Evolutionary conservation across 208 protist genomes (phyloP).

Genomic region (Angomonas ambiguus): DNA sequence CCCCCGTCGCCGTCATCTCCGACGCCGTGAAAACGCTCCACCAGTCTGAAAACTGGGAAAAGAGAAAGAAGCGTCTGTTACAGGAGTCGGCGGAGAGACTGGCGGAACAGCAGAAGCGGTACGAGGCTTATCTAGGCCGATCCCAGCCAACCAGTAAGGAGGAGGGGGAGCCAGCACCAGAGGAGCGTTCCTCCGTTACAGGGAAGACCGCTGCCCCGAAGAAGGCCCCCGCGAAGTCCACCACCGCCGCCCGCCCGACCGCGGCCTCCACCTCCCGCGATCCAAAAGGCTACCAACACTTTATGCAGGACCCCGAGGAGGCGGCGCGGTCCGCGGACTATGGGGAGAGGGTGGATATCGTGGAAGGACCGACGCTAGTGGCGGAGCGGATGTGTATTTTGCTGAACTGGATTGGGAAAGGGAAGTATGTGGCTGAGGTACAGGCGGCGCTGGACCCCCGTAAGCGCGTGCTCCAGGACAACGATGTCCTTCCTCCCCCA

Average conservation of each 20-base stretch:
- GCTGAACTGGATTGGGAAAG: constrained; percentile 50
- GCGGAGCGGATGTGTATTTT: constrained; percentile 57
- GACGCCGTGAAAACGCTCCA: constrained; percentile 17
- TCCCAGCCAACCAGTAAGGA: constrained; percentile 1
- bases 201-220: background rate
- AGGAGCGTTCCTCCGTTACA: background rate
- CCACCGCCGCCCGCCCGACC: background rate
- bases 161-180: background rate
- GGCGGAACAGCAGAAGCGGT: constrained; percentile 19
- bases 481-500: constrained; percentile 53
- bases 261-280: background rate
- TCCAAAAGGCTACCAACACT: background rate
- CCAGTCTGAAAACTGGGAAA: constrained; percentile 12
- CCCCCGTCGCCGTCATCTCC: constrained; percentile 17
- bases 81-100: constrained; percentile 18
- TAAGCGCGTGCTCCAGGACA: constrained; percentile 80
- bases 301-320: constrained; percentile 2
- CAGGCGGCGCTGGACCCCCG: constrained; percentile 54
- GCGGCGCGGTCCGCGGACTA: constrained; percentile 19
- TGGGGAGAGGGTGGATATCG: constrained; percentile 42
- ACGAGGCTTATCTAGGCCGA: constrained; percentile 15
- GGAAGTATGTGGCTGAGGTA: constrained; percentile 44
- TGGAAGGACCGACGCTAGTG: constrained; percentile 52
- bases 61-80: constrained; percentile 17
- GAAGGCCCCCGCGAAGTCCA: background rate